Evolutionary conservation across 2,329 filamentous ascomycete species (phyloP).

Genomic region (Tolypocladium tundrense): DNA sequence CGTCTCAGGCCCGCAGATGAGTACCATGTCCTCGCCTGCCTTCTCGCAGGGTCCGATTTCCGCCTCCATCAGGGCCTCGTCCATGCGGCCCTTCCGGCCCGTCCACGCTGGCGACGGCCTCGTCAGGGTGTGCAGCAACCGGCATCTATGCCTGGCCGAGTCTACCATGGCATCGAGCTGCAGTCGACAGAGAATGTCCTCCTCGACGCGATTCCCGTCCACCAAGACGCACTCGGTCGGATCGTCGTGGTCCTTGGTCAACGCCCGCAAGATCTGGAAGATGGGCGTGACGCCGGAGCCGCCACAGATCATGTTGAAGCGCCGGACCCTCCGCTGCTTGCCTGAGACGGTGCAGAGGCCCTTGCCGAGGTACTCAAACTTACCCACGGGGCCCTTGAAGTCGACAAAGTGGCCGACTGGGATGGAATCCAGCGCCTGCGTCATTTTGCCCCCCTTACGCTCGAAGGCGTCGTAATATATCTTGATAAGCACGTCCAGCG

Average conservation of each 20-base stretch:
- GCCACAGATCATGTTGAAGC: conserved; percentile 78
- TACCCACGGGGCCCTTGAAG: conserved; percentile 81
- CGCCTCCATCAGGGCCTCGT: conserved; percentile 47
- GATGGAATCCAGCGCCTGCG: conserved; percentile 62
- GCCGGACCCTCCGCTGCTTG: conserved; percentile 44
- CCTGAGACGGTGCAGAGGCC: conserved; percentile 55
- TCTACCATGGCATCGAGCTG: conserved; percentile 58
- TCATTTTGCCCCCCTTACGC: conserved; percentile 67
- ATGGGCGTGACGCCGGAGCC: conserved; percentile 92
- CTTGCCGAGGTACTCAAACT: conserved; percentile 66
- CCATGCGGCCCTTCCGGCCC: conserved; percentile 59
- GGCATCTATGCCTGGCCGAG: conserved; percentile 45
- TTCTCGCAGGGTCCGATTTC: conserved; percentile 36
- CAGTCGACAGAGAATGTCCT: conserved; percentile 70
- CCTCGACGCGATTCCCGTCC: conserved; percentile 65
- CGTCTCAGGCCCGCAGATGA: conserved; percentile 70
- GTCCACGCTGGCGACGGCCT: conserved; percentile 54
- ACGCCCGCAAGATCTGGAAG: conserved; percentile 68
- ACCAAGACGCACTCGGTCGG: conserved; percentile 61
- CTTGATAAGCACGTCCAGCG: conserved; percentile 70
- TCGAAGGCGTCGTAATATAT: conserved; percentile 57
- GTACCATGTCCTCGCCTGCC: conserved; percentile 47
- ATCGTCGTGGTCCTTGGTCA: conserved; percentile 55
- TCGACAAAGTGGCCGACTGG: conserved; percentile 65
- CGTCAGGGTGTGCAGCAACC: conserved; percentile 60